Evolutionary conservation across 805 yeast genomes (phyloP).

Genomic region (Monosporozyma siamensis): DNA sequence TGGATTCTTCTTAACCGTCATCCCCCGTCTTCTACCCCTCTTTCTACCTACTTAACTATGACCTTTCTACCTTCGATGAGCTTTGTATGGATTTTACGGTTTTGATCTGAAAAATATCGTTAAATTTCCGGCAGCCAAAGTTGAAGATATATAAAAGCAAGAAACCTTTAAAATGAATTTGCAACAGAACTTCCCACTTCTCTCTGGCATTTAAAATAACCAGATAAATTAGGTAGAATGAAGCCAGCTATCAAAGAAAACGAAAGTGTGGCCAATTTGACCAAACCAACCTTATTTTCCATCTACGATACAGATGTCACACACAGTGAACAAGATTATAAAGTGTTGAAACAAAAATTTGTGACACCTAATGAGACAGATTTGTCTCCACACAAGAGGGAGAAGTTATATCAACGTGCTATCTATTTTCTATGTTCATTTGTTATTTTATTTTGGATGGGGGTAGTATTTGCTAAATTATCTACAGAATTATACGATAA

Average conservation of each 20-base stretch:
- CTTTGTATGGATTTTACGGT: slow-evolving; percentile 1
- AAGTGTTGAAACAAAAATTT: not conserved
- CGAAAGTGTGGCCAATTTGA: slow-evolving; percentile 37
- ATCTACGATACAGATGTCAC: slow-evolving; percentile 38
- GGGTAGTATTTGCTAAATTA: slow-evolving; percentile 44
- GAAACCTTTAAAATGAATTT: not conserved
- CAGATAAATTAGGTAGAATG: too few relatives aligned
- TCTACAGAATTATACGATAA: slow-evolving; percentile 44
- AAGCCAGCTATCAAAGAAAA: too few relatives aligned
- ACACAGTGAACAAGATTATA: slow-evolving; percentile 5
- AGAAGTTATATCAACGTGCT: slow-evolving; percentile 2
- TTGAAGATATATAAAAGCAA: not conserved
- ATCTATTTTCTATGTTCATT: slow-evolving; percentile 12
- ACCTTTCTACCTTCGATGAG: not conserved
- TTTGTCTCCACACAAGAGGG: not conserved
- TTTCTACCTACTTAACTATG: not conserved
- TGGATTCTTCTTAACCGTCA: slow-evolving; percentile 7
- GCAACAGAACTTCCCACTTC: too few relatives aligned
- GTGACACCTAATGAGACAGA: not conserved
- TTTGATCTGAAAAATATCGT: too few relatives aligned
- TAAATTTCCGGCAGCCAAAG: too few relatives aligned
- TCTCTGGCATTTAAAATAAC: too few relatives aligned
- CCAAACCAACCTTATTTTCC: slow-evolving; percentile 43
- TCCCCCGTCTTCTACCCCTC: not conserved
- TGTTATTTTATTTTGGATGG: slow-evolving; percentile 33